Conservation (phyloP, 768 basidiomycete genomes). For the Calvatia gigantea region DNA sequence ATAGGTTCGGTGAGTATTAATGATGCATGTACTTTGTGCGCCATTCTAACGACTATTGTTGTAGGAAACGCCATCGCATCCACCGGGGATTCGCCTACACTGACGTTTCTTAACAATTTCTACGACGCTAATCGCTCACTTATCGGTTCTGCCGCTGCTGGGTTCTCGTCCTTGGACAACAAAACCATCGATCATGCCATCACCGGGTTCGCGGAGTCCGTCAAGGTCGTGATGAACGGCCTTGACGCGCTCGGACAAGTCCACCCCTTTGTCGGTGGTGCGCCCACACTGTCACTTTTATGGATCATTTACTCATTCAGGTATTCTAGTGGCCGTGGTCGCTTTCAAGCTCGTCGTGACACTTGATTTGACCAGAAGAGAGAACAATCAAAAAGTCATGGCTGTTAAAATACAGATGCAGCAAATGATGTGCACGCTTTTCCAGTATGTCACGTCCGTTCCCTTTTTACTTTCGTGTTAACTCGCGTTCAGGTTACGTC, state of each 20-base stretch:
- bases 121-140: conserved; percentile 17
- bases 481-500: conserved; percentile 24
- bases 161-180: conserved; percentile 11
- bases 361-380: conserved; percentile 43
- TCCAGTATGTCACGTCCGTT: conserved; percentile 32
- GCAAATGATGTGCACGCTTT: conserved; percentile 42
- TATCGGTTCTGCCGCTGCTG: conserved; percentile 5
- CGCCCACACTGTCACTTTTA: background rate
- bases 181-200: conserved; percentile 24
- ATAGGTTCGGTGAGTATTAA: background rate
- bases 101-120: conserved; percentile 18
- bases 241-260: conserved; percentile 30
- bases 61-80: background rate
- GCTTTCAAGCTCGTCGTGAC: conserved; percentile 49
- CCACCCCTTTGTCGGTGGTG: conserved; percentile 36
- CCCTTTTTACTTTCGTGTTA: background rate
- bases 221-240: conserved; percentile 27
- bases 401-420: conserved; percentile 47
- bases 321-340: conserved; percentile 35
- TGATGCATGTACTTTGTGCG: background rate
- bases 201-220: conserved; percentile 24
- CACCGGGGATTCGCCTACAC: background rate
- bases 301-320: background rate
- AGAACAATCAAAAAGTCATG: conserved; percentile 48
- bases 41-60: background rate